Conservation (phyloP, 305 asterid genomes). For the Solanum hybrid region DNA sequence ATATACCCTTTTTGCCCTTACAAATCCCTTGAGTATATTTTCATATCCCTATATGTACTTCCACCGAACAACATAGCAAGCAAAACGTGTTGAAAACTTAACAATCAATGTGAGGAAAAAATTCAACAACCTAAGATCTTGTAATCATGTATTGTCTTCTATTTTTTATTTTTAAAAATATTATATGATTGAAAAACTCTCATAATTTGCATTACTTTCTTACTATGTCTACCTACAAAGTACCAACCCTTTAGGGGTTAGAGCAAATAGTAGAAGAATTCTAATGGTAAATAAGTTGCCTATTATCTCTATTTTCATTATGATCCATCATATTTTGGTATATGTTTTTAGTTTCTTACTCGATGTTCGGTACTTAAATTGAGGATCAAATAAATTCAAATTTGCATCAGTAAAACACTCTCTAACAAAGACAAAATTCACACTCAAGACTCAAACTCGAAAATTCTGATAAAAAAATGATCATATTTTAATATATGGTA, state of each 20-base stretch:
- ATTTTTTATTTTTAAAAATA: neutral
- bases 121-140: neutral
- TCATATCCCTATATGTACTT: neutral
- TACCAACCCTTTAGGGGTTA: neutral
- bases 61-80: neutral
- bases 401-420: neutral
- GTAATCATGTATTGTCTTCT: neutral
- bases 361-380: neutral
- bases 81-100: neutral
- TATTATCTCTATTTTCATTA: neutral
- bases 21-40: neutral
- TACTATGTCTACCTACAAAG: neutral
- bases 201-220: neutral
- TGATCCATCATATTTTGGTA: neutral
- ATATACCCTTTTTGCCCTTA: neutral
- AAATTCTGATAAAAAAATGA: neutral
- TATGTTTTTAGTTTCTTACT: neutral
- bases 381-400: neutral
- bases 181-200: neutral
- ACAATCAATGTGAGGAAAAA: neutral
- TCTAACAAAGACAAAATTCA: neutral
- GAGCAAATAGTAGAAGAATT: neutral
- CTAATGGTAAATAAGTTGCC: neutral
- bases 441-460: neutral
- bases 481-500: neutral